phyloP scores from a whole-genome alignment of 192 early-diverging fungal species.

The Backusella liffmaniae region DNA sequence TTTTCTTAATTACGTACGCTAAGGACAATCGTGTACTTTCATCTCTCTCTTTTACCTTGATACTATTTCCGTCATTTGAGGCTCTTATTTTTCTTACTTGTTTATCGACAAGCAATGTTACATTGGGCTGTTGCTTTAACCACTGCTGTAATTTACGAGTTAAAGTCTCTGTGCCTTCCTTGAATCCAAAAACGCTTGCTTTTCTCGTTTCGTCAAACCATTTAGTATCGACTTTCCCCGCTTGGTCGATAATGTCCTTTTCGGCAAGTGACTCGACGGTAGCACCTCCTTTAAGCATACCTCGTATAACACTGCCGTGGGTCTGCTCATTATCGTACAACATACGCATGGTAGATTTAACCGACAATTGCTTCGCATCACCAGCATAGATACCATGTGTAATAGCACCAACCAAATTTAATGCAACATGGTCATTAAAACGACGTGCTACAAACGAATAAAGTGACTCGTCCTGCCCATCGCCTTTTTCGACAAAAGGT shows the following conservation, averaged over 20 bases:
- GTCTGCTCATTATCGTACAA: conserved; percentile 69
- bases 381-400: conserved; percentile 96
- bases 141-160: conserved; percentile 52
- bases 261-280: conserved; percentile 36
- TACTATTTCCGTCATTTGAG: conserved; percentile 27
- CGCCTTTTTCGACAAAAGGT: conserved; percentile 39
- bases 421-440: conserved; percentile 71
- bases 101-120: conserved; percentile 52
- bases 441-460: conserved; percentile 76
- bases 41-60: conserved; percentile 42
- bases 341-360: conserved; percentile 69
- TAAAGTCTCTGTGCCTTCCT: conserved; percentile 73
- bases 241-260: conserved; percentile 25
- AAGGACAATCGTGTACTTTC: conserved; percentile 16
- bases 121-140: conserved; percentile 52
- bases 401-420: conserved; percentile 84
- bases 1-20: conserved; percentile 17
- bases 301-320: conserved; percentile 54
- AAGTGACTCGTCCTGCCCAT: conserved; percentile 78
- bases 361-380: conserved; percentile 72
- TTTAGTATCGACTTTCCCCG: conserved; percentile 37
- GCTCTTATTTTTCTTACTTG: conserved; percentile 43
- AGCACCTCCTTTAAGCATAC: conserved; percentile 42
- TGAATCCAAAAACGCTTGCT: conserved; percentile 82
- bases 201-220: conserved; percentile 61